These are phyloP conservation scores for Apiosordaria backusii DNA, from an alignment of 495 filamentous ascomycete species.

Conservation along the genomic window DNA sequence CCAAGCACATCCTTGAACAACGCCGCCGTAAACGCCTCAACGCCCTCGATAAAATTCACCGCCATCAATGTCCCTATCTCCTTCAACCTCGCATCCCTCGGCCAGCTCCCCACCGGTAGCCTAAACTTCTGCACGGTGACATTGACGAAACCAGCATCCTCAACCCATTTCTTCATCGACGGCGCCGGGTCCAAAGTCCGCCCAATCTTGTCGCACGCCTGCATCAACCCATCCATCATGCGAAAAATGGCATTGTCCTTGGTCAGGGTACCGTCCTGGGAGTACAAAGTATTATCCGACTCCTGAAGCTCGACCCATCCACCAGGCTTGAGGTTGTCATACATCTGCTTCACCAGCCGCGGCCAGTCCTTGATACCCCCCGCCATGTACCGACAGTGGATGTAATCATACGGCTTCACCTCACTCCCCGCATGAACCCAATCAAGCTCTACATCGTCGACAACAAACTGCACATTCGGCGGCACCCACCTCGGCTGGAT, in stretches of 20 bases:
- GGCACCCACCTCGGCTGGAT: constrained; percentile 54
- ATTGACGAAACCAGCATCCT: constrained; percentile 38
- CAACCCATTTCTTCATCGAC: constrained; percentile 24
- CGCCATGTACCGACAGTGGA: constrained; percentile 51
- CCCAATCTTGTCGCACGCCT: constrained; percentile 33
- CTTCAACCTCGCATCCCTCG: constrained; percentile 45
- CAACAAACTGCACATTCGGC: constrained; percentile 51
- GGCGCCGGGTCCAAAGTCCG: constrained; percentile 22
- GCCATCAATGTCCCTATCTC: constrained; percentile 43
- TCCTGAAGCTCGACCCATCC: constrained; percentile 53
- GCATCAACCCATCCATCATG: constrained; percentile 35
- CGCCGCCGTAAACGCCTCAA: constrained; percentile 30
- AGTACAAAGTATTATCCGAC: constrained; percentile 33
- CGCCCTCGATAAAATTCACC: constrained; percentile 32
- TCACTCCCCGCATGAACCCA: constrained; percentile 42
- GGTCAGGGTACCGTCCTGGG: constrained; percentile 36
- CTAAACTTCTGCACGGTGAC: constrained; percentile 32
- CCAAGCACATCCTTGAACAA: constrained; percentile 33
- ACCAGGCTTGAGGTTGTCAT: constrained; percentile 45
- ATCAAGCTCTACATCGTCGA: constrained; percentile 53
- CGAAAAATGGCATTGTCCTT: constrained; percentile 35
- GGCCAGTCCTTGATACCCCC: constrained; percentile 50
- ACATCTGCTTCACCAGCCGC: constrained; percentile 43
- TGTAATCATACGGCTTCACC: constrained; percentile 48
- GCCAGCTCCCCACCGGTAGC: constrained; percentile 44